Evolutionary conservation across 345 rosid genomes (phyloP), one percentile per base, ranked within the genome.

Genomic region (Adansonia digitata): DNA sequence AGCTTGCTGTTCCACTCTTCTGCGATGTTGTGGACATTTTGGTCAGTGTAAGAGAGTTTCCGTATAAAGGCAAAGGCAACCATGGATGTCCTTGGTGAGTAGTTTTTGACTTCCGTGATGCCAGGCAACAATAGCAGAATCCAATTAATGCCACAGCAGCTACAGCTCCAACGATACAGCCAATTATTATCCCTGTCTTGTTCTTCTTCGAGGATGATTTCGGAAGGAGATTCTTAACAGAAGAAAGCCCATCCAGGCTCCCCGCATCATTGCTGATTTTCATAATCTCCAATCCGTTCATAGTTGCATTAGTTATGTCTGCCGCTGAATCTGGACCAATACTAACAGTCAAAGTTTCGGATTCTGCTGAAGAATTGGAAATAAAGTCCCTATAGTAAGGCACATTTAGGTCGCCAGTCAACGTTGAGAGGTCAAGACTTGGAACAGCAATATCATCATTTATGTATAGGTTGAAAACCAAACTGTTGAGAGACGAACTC

Each of bases 231-330:
- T 71, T 81, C 81, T 75, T 79, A 43, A 92, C 92, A 2, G 94
- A 82, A 65, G 88, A 81, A 72, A 81, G 55, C 64, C 99, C 98
- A 46, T 87, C 85, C 71, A 96, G 79, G 85, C 97, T 93, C 74
- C 83, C 79, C 75, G 85, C 97, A 51, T 82, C 85, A 57, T 92
- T 96, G 85, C 94, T 92, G 42, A 96, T 82, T 86, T 89, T 96
- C 82, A 96, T 75, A 75, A 96, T 83, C 90, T 96, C 99, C 88
- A 96, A 71, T 8, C 97, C 99, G 51, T 89, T 95, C 88, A 96
- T 57, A 11, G 92, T 89, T 2, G 92, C 97, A 43, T 91, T 88
- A 1, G 87, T 72, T 46, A 78, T 49, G 77, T 85, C 97, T 0
- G 94, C 85, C 76, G 70, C 29, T 11, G 75, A 11, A 81, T 95